Evolutionary conservation across 2,329 filamentous ascomycete species (phyloP), one percentile per base, ranked within the genome.

Genomic region (Aspergillus pseudoviridinutans): DNA sequence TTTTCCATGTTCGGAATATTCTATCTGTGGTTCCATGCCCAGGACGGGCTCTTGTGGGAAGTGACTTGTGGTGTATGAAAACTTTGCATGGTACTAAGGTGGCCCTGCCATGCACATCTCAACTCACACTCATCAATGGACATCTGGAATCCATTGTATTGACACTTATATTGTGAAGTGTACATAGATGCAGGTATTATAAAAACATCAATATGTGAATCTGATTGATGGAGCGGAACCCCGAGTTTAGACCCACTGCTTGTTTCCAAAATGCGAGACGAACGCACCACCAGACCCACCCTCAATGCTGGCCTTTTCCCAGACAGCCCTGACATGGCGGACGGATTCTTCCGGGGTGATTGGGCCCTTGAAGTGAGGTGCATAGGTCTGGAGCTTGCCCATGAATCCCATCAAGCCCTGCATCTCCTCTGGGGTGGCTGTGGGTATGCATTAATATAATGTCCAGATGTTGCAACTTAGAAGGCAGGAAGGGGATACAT

Each of bases 201-300:
- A 42, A 3, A 22, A 3, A 42, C n/a, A 49, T 58, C 7, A 46
- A 46, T 25, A 25, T 4, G 42, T 46, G 42, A 25, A 25, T 20
- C 41, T 20, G 6, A 22, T 22, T 22, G 10, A 44, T 22, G n/a
- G 7, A 44, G 41, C n/a, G n/a, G n/a, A 17, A 10, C 42, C 20
- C 10, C 22, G 4, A 24, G 42, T 25, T 67, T 63, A 84, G 8
- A 84, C 49, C 82, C 82, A 85, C 54, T 79, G 74, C 68, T 82
- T 79, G 60, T 74, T 82, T 3, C 83, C 81, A 56, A 76, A 64
- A 38, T 87, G 83, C 28, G 81, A 83, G 1, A 86, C 60, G 62
- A 83, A 84, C 0, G 71, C 67, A 2, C 84, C 84, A 1, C 75
- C 82, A 62, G 79, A 62, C 0, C 78, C 79, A 24, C 51, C 50